Evolutionary conservation across 2,329 filamentous ascomycete genomes (phyloP), one percentile per base, ranked within the genome.

Genomic region (Myriosclerotinia duriaeana): DNA sequence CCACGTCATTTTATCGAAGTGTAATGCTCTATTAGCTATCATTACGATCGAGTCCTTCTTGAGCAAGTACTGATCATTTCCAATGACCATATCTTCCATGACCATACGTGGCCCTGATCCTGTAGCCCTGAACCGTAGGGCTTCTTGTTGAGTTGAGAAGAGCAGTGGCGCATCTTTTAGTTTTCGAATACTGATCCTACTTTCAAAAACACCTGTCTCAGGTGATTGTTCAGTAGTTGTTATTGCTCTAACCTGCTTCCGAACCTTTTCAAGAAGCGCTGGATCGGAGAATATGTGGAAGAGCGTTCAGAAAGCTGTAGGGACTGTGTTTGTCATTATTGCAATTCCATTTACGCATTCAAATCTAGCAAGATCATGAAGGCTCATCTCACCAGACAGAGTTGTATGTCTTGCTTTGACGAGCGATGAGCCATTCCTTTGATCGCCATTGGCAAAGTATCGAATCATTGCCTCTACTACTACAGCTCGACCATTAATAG

Each of bases 281-380:
- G 42, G 42, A 17, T 65, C 62, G 5, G 42, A 58, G 22, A 65
- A 58, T 30, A 64, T 34, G 11, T 64, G 53, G 15, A 64, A 64
- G 9, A 56, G 2, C 2, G 62, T 64, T 53, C 53, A 64, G 30
- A 64, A 64, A 26, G 62, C 53, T 14, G 42, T 40, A 40, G 62
- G 62, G 2, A 55, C 52, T 11, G 53, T 64, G 6, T 64, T 64
- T 4, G 62, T 38, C 26, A 64, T 55, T 36, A 64, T 64, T 20
- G 53, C 62, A 56, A 48, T 55, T 1, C 53, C 62, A 38, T 64
- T 56, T 2, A 56, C 62, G 50, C 61, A 64, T 2, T 64, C 52
- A n/a, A 55, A 55, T 4, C 34, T 64, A 26, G 61, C 61, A 12
- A 55, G 38, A 12, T 64, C 61, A 5, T 26, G 52, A 9, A 1